Evolutionary conservation across 2,329 filamentous ascomycete species (phyloP), one percentile per base, ranked within the genome.

Genomic region (Ascochyta koolunga): DNA sequence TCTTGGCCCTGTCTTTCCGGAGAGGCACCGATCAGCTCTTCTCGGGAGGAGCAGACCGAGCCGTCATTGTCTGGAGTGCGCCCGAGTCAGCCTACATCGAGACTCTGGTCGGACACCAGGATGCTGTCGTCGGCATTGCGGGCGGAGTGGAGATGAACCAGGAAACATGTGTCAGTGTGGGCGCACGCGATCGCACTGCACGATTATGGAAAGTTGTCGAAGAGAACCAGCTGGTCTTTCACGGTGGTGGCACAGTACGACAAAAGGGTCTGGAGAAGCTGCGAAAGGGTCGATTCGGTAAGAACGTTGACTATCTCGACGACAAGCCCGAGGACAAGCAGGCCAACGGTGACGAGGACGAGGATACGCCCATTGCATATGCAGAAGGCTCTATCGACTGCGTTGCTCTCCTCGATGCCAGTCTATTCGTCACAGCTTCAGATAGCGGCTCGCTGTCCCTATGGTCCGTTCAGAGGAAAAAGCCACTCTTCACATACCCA

Each of bases 181-280:
- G 95, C 50, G 89, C 91, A 5, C 84, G 95, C 61, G 95, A 99
- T 74, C 87, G 93, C 52, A 97, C 93, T 2, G 95, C 93, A 33
- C 84, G 95, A 54, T 78, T 96, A 64, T 99, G 95, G 95, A 97
- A 97, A 76, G 93, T 99, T 1, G 86, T 91, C 4, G 95, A 99
- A 67, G 93, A 99, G 78, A 91, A 89, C 1, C 95, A 99, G 73
- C 84, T 99, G 6, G 93, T 98, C 2, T 99, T 98, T 76, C 88
- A 93, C 41, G 93, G 93, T 53, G 91, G 92, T 58, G 89, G 87
- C 15, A 69, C 67, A n/a, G 69, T 67, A 29, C 60, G 66, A 42
- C 71, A 73, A 42, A 76, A 76, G 36, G 76, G 78, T 9, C 60
- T 70, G 56, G 70, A 74, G 29, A 73, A 72, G 52, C 50, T 74